These are phyloP conservation scores for Cladobotryum mycophilum DNA, from an alignment of 2,329 filamentous ascomycete species.

Conservation along the genomic window DNA sequence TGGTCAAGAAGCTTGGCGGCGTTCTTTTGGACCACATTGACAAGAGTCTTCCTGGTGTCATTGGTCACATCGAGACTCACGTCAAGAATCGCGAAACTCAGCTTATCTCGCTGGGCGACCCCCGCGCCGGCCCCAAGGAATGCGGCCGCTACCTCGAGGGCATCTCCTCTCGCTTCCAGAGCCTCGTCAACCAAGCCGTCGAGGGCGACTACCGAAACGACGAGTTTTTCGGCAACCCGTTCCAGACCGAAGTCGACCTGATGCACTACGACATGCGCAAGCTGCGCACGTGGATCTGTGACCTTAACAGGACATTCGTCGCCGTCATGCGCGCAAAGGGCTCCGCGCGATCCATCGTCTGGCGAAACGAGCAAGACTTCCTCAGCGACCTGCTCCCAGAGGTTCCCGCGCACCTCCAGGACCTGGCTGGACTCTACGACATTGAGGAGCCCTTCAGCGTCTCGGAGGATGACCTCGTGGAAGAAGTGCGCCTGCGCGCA, in stretches of 20 bases:
- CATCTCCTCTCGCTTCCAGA: background rate
- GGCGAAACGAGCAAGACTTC: background rate
- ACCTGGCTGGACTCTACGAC: background rate
- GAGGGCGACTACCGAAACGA: background rate
- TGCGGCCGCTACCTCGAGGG: background rate
- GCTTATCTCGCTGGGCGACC: background rate
- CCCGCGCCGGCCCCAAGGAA: background rate
- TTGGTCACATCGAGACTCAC: conserved; percentile 19
- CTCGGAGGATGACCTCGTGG: background rate
- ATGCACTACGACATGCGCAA: background rate
- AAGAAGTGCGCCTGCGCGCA: background rate
- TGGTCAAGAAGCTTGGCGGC: conserved; percentile 29
- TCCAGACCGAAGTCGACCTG: conserved; percentile 16
- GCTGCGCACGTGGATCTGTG: background rate
- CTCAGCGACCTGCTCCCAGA: background rate
- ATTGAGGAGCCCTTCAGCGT: background rate
- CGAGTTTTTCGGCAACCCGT: conserved; percentile 12
- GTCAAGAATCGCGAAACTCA: background rate
- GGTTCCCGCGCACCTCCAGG: background rate
- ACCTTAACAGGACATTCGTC: background rate
- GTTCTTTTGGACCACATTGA: conserved; percentile 25
- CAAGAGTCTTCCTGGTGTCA: conserved; percentile 21
- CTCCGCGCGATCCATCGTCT: background rate
- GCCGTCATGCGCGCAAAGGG: background rate
- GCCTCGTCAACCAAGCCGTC: background rate